Percentiles rank a stretch among this genome's conserved stretches.
These are phyloP conservation scores for Chlamydomonas schloesseri DNA, from an alignment of 139 green algal genomes.

Conservation along the genomic window DNA sequence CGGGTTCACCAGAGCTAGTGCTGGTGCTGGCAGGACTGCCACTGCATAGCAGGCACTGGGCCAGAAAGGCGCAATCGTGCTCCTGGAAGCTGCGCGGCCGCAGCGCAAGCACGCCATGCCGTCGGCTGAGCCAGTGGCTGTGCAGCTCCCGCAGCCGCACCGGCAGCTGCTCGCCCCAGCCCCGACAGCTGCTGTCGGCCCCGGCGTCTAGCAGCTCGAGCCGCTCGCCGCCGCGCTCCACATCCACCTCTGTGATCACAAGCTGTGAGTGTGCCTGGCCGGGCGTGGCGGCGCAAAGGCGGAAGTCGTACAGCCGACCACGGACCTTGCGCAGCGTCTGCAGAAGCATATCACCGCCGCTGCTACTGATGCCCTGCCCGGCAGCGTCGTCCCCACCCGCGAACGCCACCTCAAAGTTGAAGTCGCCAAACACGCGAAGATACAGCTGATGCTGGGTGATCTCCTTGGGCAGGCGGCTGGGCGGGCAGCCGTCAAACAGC, in stretches of 20 bases:
- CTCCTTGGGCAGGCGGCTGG: conserved; percentile 46
- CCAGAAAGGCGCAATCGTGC: conserved; percentile 45
- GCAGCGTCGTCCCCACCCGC: conserved; percentile 22
- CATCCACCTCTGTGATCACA: conserved; percentile 52
- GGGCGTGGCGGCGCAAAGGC: neutral
- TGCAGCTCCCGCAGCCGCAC: conserved; percentile 50
- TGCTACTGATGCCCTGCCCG: too few species aligned
- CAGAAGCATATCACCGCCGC: neutral
- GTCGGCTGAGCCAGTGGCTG: conserved; percentile 64
- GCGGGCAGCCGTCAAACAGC: conserved; percentile 48
- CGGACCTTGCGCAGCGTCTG: conserved; percentile 33
- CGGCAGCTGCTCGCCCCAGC: conserved; percentile 55
- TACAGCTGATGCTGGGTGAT: conserved; percentile 60
- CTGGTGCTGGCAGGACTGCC: neutral
- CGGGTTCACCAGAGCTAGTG: too few species aligned
- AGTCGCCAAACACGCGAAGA: conserved; percentile 54
- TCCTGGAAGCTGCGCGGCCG: conserved; percentile 48
- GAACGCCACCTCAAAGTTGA: conserved; percentile 59
- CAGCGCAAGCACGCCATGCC: conserved; percentile 45
- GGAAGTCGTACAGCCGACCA: conserved; percentile 4
- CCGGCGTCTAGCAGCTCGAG: conserved; percentile 58
- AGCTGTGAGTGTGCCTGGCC: neutral
- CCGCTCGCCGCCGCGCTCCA: neutral
- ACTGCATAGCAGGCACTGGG: neutral
- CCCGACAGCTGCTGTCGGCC: neutral